Conservation (phyloP, 306 rosid species). For the Parietaria judaica region DNA sequence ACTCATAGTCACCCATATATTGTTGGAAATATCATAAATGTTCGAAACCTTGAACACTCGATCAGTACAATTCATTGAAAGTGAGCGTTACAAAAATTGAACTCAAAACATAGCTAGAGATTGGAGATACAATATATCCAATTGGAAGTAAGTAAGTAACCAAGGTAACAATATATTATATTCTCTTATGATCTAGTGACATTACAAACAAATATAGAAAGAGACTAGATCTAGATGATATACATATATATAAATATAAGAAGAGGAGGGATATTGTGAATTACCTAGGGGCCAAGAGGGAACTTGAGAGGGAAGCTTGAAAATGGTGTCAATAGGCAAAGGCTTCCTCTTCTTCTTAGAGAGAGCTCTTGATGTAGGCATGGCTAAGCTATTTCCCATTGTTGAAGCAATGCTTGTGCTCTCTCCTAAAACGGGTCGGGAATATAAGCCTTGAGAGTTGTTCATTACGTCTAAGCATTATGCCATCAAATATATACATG, state of each 20-base stretch:
- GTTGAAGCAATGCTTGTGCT: not conserved
- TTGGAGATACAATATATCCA: not conserved
- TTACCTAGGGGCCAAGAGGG: conserved; percentile 42
- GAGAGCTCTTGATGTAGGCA: conserved; percentile 13
- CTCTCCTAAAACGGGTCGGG: not conserved
- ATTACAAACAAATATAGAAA: no score
- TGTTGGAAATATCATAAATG: no score
- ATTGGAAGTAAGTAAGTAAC: no score
- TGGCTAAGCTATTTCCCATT: conserved; percentile 33
- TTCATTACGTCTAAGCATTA: not conserved
- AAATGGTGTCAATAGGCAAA: conserved; percentile 38
- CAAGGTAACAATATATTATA: no score
- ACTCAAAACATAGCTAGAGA: not conserved
- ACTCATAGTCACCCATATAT: not conserved
- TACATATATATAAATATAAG: not conserved
- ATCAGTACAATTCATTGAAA: not conserved
- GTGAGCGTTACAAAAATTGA: not conserved
- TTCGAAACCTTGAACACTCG: not conserved
- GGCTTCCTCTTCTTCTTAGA: conserved; percentile 19
- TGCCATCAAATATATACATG: not conserved
- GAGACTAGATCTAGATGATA: no score
- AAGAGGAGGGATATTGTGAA: not conserved
- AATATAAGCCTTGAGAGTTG: not conserved
- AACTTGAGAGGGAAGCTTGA: conserved; percentile 47
- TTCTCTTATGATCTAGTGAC: no score